Evolutionary conservation across 108 stramenopile species (phyloP).

Genomic region (Stephanodiscus minutulus): DNA sequence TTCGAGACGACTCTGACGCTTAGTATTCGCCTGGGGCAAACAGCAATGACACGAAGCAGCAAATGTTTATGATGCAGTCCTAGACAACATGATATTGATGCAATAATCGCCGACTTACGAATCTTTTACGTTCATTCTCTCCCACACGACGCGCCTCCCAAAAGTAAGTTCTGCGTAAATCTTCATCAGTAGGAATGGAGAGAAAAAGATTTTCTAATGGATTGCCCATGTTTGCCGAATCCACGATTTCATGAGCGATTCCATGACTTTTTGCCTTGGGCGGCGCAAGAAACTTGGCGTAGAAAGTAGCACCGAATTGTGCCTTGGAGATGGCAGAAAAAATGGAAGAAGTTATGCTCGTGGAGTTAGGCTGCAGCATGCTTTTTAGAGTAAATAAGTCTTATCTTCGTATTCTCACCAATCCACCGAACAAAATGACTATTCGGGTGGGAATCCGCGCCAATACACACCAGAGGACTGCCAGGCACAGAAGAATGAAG

Average conservation of each 20-base stretch:
- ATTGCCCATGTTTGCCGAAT: constrained; percentile 24
- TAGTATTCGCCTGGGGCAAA: constrained; percentile 33
- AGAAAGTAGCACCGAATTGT: constrained; percentile 64
- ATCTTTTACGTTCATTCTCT: constrained; percentile 54
- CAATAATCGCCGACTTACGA: constrained; percentile 26
- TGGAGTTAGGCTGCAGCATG: neutral
- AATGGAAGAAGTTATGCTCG: neutral
- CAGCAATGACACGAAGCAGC: neutral
- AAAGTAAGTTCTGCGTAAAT: constrained; percentile 77
- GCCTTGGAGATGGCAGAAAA: constrained; percentile 2
- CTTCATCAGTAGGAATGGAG: constrained; percentile 82
- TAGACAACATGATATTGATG: no score
- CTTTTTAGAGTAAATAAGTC: neutral
- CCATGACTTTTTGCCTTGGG: constrained; percentile 20
- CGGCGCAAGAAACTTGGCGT: constrained; percentile 39
- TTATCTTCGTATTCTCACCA: constrained; percentile 37
- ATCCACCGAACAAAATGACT: constrained; percentile 45
- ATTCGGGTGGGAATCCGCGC: constrained; percentile 49
- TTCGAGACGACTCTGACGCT: constrained; percentile 61
- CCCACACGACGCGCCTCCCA: constrained; percentile 73
- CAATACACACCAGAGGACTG: constrained; percentile 41
- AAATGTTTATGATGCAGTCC: neutral
- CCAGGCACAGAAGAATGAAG: constrained; percentile 38
- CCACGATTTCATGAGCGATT: constrained; percentile 18
- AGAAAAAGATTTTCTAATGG: constrained; percentile 67